These are phyloP conservation scores for Microdochium trichocladiopsis DNA, from an alignment of 2,329 filamentous ascomycete genomes.

Conservation along the genomic window DNA sequence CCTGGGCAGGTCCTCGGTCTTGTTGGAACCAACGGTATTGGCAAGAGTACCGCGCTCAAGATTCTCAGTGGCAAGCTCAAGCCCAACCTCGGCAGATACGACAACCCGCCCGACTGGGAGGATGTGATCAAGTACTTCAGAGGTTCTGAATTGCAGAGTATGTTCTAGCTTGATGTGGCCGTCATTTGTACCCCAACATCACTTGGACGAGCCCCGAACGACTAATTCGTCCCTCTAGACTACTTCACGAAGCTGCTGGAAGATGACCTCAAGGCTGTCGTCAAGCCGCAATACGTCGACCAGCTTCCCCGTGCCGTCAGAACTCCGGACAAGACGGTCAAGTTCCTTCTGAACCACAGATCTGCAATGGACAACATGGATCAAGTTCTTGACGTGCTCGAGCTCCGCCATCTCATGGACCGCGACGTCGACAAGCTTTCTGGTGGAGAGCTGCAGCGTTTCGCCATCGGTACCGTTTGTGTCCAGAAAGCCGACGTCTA, in stretches of 20 bases:
- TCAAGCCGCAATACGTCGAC: slow-evolving; percentile 99
- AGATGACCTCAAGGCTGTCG: slow-evolving; percentile 93
- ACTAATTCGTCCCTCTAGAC: slow-evolving; percentile 42
- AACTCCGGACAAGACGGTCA: slow-evolving; percentile 72
- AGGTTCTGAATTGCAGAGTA: slow-evolving; percentile 94
- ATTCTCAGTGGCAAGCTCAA: slow-evolving; percentile 98
- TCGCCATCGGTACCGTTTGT: slow-evolving; percentile 92
- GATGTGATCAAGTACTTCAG: slow-evolving; percentile 98
- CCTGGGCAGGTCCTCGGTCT: slow-evolving; percentile 93
- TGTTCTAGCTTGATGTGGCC: slow-evolving; percentile 20
- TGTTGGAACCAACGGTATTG: slow-evolving; percentile 99
- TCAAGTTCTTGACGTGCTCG: slow-evolving; percentile 75
- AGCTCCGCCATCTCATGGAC: slow-evolving; percentile 83
- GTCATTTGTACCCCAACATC: not conserved
- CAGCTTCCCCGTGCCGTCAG: slow-evolving; percentile 93
- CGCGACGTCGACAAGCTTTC: slow-evolving; percentile 87
- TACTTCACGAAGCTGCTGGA: slow-evolving; percentile 99
- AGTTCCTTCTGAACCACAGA: slow-evolving; percentile 69
- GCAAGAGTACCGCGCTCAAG: slow-evolving; percentile 99
- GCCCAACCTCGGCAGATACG: slow-evolving; percentile 90
- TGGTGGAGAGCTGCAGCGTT: slow-evolving; percentile 96
- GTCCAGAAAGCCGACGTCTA: slow-evolving; percentile 96
- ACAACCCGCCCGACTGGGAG: slow-evolving; percentile 98
- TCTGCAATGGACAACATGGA: slow-evolving; percentile 72
- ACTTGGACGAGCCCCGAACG: slow-evolving; percentile 2